A percentile compares a stretch with the other conserved stretches of the same genome.
Evolutionary conservation across 2,329 filamentous ascomycete genomes (phyloP).

Genomic region (Beauveria medogensis): DNA sequence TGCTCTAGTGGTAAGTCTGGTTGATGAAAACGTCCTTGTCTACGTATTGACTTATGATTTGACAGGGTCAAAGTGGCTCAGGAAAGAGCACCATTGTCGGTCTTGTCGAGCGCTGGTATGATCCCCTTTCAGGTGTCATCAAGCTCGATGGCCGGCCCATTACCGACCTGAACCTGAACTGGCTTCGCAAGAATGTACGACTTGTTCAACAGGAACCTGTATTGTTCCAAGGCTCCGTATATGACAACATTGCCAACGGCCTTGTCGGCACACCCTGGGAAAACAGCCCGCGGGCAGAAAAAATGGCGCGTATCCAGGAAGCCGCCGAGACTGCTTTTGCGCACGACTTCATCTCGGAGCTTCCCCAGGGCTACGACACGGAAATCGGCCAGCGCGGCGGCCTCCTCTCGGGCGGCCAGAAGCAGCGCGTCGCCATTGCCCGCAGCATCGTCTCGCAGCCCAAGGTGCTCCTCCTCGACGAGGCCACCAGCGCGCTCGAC

Average conservation of each 20-base stretch:
- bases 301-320: constrained; percentile 33
- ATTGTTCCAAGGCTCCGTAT: constrained; percentile 41
- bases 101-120: constrained; percentile 32
- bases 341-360: constrained; percentile 39
- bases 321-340: constrained; percentile 43
- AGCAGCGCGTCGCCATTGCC: constrained; percentile 58
- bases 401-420: constrained; percentile 58
- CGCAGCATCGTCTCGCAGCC: constrained; percentile 54
- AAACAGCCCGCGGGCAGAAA: constrained; percentile 30
- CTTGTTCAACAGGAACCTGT: constrained; percentile 34
- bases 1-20: constrained; percentile 34
- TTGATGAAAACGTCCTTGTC: too few species aligned
- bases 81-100: constrained; percentile 33
- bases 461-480: constrained; percentile 54
- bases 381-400: constrained; percentile 55
- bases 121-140: constrained; percentile 25
- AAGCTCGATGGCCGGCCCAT: constrained; percentile 28
- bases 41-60: not conserved
- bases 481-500: constrained; percentile 52
- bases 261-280: constrained; percentile 34
- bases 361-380: constrained; percentile 43
- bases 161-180: constrained; percentile 28
- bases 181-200: constrained; percentile 29
- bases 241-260: constrained; percentile 46
- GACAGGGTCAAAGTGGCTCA: constrained; percentile 28